Conservation (phyloP, 352 stramenopile genomes). For the Thalassiosira mediterranea region DNA sequence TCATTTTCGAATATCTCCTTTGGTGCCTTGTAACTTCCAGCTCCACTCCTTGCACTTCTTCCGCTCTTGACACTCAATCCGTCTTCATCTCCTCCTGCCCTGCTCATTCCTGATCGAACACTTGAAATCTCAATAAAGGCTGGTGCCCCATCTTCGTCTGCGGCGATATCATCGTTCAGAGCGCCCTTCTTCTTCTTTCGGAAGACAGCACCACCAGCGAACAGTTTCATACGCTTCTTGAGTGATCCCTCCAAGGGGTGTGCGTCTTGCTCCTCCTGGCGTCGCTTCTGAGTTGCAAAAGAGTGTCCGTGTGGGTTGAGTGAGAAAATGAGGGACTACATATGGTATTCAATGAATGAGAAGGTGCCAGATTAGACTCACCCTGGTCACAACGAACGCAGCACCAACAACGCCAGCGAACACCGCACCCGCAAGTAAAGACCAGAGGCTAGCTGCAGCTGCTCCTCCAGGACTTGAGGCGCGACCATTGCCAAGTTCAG, state of each 20-base stretch:
- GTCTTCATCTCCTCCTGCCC: too few species aligned
- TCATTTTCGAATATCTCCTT: too few species aligned
- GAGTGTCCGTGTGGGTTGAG: too few species aligned
- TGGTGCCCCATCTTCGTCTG: slow-evolving; percentile 4
- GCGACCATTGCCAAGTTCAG: background rate
- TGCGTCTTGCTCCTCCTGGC: slow-evolving; percentile 7
- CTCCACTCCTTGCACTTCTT: too few species aligned
- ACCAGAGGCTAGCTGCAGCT: background rate
- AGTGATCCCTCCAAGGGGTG: slow-evolving; percentile 28
- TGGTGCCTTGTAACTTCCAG: too few species aligned
- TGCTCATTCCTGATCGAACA: slow-evolving; percentile 1
- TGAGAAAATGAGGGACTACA: too few species aligned
- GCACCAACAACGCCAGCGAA: slow-evolving; percentile 20
- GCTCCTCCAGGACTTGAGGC: background rate
- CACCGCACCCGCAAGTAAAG: slow-evolving; percentile 23
- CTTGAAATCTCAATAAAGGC: slow-evolving; percentile 28
- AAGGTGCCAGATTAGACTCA: too few species aligned
- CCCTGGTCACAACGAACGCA: slow-evolving; percentile 18
- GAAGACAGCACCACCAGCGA: slow-evolving; percentile 10
- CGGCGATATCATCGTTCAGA: slow-evolving; percentile 10
- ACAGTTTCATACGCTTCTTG: slow-evolving; percentile 35
- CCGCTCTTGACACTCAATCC: too few species aligned
- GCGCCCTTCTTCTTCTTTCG: background rate
- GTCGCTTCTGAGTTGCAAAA: slow-evolving; percentile 18
- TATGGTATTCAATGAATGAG: too few species aligned